Conservation (phyloP, 805 yeast genomes). For the Kazachstania psychrophila region DNA sequence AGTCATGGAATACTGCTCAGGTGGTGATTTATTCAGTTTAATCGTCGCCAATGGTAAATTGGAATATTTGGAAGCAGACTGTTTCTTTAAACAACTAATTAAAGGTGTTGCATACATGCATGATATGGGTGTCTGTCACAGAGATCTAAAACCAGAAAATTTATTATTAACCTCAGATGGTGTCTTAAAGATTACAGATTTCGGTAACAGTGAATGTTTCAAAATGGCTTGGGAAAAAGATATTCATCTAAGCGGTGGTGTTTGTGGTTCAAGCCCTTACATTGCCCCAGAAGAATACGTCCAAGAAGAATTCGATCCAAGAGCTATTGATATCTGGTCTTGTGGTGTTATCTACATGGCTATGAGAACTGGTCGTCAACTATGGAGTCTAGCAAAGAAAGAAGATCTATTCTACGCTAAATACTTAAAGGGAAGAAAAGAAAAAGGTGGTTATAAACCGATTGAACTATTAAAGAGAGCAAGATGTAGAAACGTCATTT, state of each 20-base stretch:
- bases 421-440: constrained; percentile 70
- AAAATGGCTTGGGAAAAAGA: constrained; percentile 75
- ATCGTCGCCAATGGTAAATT: constrained; percentile 69
- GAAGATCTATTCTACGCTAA: constrained; percentile 74
- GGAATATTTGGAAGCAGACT: constrained; percentile 79
- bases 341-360: constrained; percentile 92
- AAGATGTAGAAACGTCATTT: constrained; percentile 85
- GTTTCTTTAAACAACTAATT: constrained; percentile 78
- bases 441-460: constrained; percentile 83
- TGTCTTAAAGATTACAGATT: constrained; percentile 72
- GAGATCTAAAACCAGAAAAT: constrained; percentile 93
- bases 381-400: constrained; percentile 77
- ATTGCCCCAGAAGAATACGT: constrained; percentile 82
- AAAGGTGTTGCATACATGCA: constrained; percentile 86
- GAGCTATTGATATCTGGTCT: constrained; percentile 83
- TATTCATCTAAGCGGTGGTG: constrained; percentile 61
- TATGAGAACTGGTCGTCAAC: constrained; percentile 86
- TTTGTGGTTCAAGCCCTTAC: constrained; percentile 82
- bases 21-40: constrained; percentile 70
- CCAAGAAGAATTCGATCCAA: constrained; percentile 62
- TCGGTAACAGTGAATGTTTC: constrained; percentile 79
- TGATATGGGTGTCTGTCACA: constrained; percentile 79
- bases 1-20: constrained; percentile 77
- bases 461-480: constrained; percentile 79
- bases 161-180: constrained; percentile 69